Evolutionary conservation across 1,139 yeast species (phyloP).

Genomic region (Hyphopichia buzzinii): DNA sequence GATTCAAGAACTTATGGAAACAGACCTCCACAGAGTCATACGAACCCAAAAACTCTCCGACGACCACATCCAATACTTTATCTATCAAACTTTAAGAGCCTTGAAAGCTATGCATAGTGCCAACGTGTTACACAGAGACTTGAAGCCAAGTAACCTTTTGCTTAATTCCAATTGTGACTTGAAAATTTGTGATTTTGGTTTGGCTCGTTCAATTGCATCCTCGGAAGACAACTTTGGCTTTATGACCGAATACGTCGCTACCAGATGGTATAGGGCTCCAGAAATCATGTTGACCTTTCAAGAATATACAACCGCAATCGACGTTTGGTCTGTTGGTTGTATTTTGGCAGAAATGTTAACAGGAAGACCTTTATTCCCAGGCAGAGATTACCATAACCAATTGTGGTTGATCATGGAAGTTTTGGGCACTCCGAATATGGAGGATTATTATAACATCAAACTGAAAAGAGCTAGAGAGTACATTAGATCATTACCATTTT

Average conservation of each 20-base stretch:
- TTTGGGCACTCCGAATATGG: slow-evolving; percentile 84
- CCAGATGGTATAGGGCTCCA: slow-evolving; percentile 97
- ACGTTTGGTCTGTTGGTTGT: slow-evolving; percentile 97
- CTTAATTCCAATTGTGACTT: slow-evolving; percentile 91
- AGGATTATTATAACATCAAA: slow-evolving; percentile 77
- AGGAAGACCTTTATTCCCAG: slow-evolving; percentile 89
- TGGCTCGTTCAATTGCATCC: slow-evolving; percentile 58
- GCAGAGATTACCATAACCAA: slow-evolving; percentile 91
- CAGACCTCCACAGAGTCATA: slow-evolving; percentile 89
- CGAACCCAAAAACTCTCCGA: slow-evolving; percentile 81
- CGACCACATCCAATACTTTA: slow-evolving; percentile 91
- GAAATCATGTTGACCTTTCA: slow-evolving; percentile 95
- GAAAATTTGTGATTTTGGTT: slow-evolving; percentile 92
- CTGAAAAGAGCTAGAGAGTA: slow-evolving; percentile 85
- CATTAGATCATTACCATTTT: slow-evolving; percentile 69
- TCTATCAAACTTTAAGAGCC: slow-evolving; percentile 88
- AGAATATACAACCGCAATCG: slow-evolving; percentile 92
- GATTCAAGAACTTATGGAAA: slow-evolving; percentile 94
- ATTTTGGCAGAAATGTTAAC: slow-evolving; percentile 89
- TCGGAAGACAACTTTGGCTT: slow-evolving; percentile 53
- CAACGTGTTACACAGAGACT: slow-evolving; percentile 86
- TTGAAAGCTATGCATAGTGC: slow-evolving; percentile 89
- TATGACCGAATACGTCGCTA: slow-evolving; percentile 96
- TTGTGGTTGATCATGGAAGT: slow-evolving; percentile 82
- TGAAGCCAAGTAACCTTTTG: slow-evolving; percentile 85